These are phyloP conservation scores for Leccinum uliginosum DNA, from an alignment of 768 basidiomycete species.

Conservation along the genomic window DNA sequence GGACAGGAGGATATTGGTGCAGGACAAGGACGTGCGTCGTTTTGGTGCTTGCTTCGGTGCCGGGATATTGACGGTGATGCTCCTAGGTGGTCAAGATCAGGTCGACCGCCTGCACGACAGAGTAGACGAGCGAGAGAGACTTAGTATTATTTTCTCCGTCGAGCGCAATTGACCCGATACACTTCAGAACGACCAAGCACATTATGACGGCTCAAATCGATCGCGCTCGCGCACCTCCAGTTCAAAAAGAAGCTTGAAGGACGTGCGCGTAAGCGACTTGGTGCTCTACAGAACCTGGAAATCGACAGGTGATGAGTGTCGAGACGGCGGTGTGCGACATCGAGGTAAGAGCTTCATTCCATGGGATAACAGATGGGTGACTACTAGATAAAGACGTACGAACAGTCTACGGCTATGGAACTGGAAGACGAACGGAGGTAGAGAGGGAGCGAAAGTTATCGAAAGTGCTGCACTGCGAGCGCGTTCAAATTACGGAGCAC, in stretches of 20 bases:
- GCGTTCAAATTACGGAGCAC: neutral
- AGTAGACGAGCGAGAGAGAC: constrained; percentile 60
- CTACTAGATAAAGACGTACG: constrained; percentile 74
- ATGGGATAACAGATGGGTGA: neutral
- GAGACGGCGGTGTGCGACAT: constrained; percentile 86
- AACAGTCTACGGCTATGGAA: constrained; percentile 73
- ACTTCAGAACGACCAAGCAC: constrained; percentile 59
- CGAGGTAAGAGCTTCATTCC: constrained; percentile 48
- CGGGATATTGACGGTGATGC: neutral
- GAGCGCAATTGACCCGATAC: neutral
- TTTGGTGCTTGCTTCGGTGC: neutral
- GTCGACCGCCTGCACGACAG: constrained; percentile 63
- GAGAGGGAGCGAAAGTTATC: too few relatives aligned
- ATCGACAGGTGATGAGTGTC: constrained; percentile 73
- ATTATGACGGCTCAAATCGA: constrained; percentile 61
- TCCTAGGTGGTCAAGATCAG: constrained; percentile 64
- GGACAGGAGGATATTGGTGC: constrained; percentile 61
- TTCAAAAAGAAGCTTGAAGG: constrained; percentile 79
- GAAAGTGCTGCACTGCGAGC: constrained; percentile 13
- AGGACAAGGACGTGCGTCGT: constrained; percentile 59
- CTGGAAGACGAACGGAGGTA: constrained; percentile 58
- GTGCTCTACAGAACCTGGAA: constrained; percentile 71
- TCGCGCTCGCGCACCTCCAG: constrained; percentile 72
- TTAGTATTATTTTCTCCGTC: neutral
- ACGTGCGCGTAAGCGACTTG: constrained; percentile 68